These are phyloP conservation scores for Ceratobasidium sp. DNA, from an alignment of 1,284 basidiomycete genomes.

Conservation along the genomic window DNA sequence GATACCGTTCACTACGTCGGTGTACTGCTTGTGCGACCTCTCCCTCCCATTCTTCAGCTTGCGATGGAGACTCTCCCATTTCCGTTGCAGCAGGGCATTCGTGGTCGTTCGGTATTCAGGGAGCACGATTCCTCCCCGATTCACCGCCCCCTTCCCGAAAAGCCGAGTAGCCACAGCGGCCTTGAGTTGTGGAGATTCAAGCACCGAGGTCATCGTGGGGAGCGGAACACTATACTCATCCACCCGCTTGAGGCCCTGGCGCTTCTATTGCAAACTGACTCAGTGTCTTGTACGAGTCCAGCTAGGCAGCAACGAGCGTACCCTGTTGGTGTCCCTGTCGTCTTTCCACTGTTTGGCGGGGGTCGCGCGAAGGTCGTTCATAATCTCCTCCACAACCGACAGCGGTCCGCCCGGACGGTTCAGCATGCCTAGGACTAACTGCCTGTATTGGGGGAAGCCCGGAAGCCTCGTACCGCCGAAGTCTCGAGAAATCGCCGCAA, in stretches of 20 bases:
- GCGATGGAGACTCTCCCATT: background rate
- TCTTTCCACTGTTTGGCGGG: background rate
- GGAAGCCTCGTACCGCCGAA: too few species aligned
- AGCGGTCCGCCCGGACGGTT: conserved; percentile 2
- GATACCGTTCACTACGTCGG: background rate
- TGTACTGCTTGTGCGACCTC: background rate
- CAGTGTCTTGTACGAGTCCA: background rate
- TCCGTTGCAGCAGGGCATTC: background rate
- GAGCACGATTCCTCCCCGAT: background rate
- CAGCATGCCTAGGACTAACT: background rate
- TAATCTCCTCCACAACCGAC: background rate
- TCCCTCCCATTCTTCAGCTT: background rate
- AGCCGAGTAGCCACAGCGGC: background rate
- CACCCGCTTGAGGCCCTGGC: background rate
- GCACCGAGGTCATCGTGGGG: background rate
- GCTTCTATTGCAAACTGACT: background rate
- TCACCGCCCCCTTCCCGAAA: conserved; percentile 9
- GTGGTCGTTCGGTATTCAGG: background rate
- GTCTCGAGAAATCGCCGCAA: background rate
- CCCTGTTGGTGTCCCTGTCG: background rate
- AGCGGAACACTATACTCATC: background rate
- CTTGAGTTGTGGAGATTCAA: background rate
- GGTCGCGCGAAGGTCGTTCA: background rate
- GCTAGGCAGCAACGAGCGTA: background rate
- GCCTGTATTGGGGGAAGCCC: background rate